Evolutionary conservation across 345 rosid genomes (phyloP), one percentile per base, ranked within the genome.

Genomic region (Xanthoceras sorbifolium): DNA sequence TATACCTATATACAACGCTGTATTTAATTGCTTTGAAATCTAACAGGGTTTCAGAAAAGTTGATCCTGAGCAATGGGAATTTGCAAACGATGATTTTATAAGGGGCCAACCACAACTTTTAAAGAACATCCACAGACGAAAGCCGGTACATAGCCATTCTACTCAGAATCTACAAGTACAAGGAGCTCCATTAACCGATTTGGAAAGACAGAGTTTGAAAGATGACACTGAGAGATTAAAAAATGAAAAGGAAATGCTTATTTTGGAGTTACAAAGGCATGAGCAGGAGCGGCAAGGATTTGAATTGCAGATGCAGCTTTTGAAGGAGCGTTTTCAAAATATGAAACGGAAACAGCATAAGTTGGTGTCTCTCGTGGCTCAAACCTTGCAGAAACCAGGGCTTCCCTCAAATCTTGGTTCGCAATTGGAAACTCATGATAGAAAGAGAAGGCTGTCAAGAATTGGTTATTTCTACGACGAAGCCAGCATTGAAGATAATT

Each of bases 71-170:
- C 91, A 86, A 82, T 94, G 98, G 99, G 99, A 97, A 78, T 97
- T 94, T 74, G 90, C 90, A 0, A 97, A 97, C 57, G 97, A 97
- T 2, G 95, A 91, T 73, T 97, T 97, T 42, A 46, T 92, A 5
- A 89, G 91, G 86, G 97, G 91, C 48, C 89, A 81, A 46, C 92
- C 97, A 5, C 79, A 85, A 26, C 93, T 87, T 28, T 69, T 97
- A 92, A 92, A 84, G 89, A 97, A 94, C 87, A 97, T 94, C 69
- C 97, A 90, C 65, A 85, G 98, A 80, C 84, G 94, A 59, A 97
- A 94, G 85, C 98, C 98, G 0, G 97, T 94, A 73, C 98, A 94
- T 76, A 92, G 97, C 81, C 98, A 91, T 82, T 97, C 99, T 36
- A 52, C 80, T 81, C 89, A 79, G 71, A 92, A 79, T 79, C 82